Conservation (phyloP, 441 rosid species). For the Brassica balearica region DNA sequence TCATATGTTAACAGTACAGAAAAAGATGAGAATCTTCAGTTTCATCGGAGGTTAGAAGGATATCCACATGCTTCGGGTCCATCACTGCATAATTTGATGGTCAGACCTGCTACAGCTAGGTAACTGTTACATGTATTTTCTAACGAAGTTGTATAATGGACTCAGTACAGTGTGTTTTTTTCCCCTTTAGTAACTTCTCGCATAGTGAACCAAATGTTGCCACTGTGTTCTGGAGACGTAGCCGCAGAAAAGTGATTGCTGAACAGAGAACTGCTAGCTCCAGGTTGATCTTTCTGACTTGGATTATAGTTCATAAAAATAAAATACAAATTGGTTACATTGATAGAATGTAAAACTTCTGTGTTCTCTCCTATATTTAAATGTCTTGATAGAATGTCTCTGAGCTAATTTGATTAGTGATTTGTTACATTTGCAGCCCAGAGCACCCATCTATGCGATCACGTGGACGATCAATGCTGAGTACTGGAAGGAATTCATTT, state of each 20-base stretch:
- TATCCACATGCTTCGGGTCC: conserved; percentile 54
- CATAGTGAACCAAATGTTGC: conserved; percentile 98
- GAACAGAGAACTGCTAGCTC: conserved; percentile 99
- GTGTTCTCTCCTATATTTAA: conserved; percentile 18
- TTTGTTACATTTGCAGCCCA: conserved; percentile 74
- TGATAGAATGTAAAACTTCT: not conserved
- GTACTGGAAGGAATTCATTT: conserved; percentile 75
- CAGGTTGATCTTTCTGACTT: conserved; percentile 63
- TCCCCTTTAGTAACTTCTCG: conserved; percentile 66
- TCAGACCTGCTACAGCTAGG: conserved; percentile 72
- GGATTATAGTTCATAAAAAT: not conserved
- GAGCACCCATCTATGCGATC: conserved; percentile 95
- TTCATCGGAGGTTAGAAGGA: conserved; percentile 72
- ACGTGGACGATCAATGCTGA: conserved; percentile 90
- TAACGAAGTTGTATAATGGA: conserved; percentile 18
- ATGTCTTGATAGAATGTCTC: not conserved
- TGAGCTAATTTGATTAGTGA: not conserved
- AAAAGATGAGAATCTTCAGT: conserved; percentile 76
- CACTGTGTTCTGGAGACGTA: conserved; percentile 88
- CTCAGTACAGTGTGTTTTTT: conserved; percentile 22
- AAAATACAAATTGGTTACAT: not conserved
- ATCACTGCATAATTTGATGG: conserved; percentile 75
- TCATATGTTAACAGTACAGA: conserved; percentile 47
- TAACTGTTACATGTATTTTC: conserved; percentile 38
- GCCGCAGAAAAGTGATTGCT: conserved; percentile 96